Evolutionary conservation across 768 basidiomycete species (phyloP), one percentile per base, ranked within the genome.

Genomic region (Agaricus sinodeliciosus): DNA sequence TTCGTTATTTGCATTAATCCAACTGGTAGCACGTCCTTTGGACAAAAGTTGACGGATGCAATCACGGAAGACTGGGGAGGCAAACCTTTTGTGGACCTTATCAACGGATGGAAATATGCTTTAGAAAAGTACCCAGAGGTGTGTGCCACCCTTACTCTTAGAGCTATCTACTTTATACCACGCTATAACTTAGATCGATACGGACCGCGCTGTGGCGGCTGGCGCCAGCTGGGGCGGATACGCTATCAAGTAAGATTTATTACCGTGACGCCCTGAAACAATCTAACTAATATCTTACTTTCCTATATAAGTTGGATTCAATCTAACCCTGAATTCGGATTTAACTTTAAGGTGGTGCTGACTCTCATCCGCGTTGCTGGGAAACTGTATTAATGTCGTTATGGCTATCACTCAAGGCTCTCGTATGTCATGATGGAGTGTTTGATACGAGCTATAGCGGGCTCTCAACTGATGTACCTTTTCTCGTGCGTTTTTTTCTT

Each of bases 361-460:
- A 22, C 22, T 2, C 22, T 31, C 31, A 11, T 31, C 11, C 2
- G 31, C 8, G 31, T 31, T 31, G 31, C 3, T 8, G 1, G 31
- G 31, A 5, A 8, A 31, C 31, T 7, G 8, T 31, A 31, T 11
- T 31, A 31, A 31, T 11, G 31, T 31, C 11, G 31, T 31, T 31
- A 11, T 31, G 31, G 31, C 31, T 7, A 7, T 2, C 8, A 11
- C 2, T 31, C 8, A 43, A 73, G 71, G 91, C 92, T 3, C 74
- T 97, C 40, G 80, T 94, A 9, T 86, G 84, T 59, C 95, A 98
- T 62, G 95, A 99, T 62, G 95, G 95, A 8, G 89, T 92, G 65
- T 93, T 94, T 58, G 87, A 91, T 60, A 74, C 85, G 3, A 74
- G 67, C 6, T 87, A 87, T 67, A 86, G 85, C 43, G 91, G 86